Percentiles rank a stretch among this genome's conserved stretches.
Evolutionary conservation across 1,284 basidiomycete genomes (phyloP).

Genomic region (Hymenochaete sp.): DNA sequence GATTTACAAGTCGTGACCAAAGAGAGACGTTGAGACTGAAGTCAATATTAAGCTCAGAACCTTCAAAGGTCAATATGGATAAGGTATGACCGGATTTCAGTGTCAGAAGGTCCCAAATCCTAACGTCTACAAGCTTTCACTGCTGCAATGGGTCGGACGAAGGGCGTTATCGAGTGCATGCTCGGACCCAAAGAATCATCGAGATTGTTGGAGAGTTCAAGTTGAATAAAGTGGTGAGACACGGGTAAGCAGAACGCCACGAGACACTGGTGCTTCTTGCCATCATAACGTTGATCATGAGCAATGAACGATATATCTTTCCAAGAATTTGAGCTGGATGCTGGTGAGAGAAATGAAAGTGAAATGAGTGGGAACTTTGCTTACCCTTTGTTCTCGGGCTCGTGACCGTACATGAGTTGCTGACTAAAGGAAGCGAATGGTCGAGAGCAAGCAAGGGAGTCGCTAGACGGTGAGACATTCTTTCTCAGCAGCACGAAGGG

Average conservation of each 20-base stretch:
- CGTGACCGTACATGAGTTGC: too few relatives aligned
- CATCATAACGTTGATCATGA: slow-evolving; percentile 62
- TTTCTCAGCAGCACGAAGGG: too few relatives aligned
- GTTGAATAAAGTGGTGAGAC: slow-evolving; percentile 36
- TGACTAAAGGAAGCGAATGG: too few relatives aligned
- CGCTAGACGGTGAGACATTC: too few relatives aligned
- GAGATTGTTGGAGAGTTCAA: not conserved
- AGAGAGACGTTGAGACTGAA: slow-evolving; percentile 25
- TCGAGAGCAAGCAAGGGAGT: too few relatives aligned
- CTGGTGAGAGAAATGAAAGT: too few relatives aligned
- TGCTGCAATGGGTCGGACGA: slow-evolving; percentile 46
- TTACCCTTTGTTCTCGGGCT: too few relatives aligned
- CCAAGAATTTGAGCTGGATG: slow-evolving; percentile 34
- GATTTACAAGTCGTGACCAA: too few relatives aligned
- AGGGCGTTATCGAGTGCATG: slow-evolving; percentile 35
- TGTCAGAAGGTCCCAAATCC: slow-evolving; percentile 61
- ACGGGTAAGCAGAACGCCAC: slow-evolving; percentile 50
- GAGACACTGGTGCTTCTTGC: slow-evolving; percentile 39
- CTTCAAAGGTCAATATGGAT: slow-evolving; percentile 52
- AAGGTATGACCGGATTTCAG: slow-evolving; percentile 46
- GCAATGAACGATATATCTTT: slow-evolving; percentile 41
- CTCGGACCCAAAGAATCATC: too few relatives aligned
- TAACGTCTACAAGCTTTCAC: slow-evolving; percentile 53
- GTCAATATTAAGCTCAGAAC: slow-evolving; percentile 37
- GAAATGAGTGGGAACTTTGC: too few relatives aligned